Conservation (phyloP, 163 green algal genomes). For the Scenedesmus sp. region DNA sequence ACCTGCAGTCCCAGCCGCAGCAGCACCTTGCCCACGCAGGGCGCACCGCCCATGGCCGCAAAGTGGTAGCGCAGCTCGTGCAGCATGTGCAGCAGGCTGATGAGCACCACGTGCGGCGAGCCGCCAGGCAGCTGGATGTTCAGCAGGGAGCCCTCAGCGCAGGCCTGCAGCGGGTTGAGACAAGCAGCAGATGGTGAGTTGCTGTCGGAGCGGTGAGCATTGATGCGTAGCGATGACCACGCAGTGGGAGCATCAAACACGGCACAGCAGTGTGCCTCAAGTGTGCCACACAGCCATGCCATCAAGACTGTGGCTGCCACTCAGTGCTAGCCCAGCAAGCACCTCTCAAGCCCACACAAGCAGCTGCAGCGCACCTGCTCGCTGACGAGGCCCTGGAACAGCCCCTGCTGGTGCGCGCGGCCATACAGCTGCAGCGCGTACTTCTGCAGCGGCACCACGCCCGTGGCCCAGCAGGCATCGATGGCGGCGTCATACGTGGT, state of each 20-base stretch:
- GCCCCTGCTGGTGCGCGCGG: slow-evolving; percentile 16
- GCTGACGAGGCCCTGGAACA: not conserved
- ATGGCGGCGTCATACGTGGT: slow-evolving; percentile 38
- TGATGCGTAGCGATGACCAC: not conserved
- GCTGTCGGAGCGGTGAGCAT: not conserved
- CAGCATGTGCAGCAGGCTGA: slow-evolving; percentile 43
- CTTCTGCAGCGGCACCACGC: slow-evolving; percentile 70
- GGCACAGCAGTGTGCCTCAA: not conserved
- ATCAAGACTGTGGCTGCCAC: not conserved
- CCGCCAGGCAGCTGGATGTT: slow-evolving; percentile 37
- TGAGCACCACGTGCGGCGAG: slow-evolving; percentile 30
- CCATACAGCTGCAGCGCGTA: slow-evolving; percentile 52
- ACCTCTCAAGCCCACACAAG: not conserved
- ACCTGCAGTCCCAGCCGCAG: slow-evolving; percentile 37
- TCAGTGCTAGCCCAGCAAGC: not conserved
- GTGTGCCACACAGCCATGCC: not conserved
- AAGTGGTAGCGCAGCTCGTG: slow-evolving; percentile 25
- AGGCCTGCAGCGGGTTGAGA: not conserved
- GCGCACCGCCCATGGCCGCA: not conserved
- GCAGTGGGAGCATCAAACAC: not conserved
- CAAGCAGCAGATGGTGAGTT: not conserved
- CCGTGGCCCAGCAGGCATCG: slow-evolving; percentile 65
- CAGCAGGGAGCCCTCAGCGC: slow-evolving; percentile 24
- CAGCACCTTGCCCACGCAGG: not conserved
- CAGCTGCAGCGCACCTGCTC: not conserved